These are phyloP conservation scores for Fraxinus platypoda DNA, from an alignment of 305 asterid genomes.

Conservation along the genomic window DNA sequence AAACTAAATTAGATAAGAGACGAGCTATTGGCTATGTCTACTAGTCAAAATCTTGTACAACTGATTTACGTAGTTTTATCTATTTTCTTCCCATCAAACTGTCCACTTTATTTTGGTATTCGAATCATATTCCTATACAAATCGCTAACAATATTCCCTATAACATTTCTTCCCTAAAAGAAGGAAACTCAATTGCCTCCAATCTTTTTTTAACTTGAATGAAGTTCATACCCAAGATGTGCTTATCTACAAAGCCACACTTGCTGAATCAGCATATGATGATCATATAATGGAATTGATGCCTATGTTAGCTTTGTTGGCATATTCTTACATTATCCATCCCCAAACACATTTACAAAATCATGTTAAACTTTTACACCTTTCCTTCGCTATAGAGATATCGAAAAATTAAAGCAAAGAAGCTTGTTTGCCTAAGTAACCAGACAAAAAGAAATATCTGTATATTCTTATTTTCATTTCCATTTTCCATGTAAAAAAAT, in stretches of 20 bases:
- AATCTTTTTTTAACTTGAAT: neutral
- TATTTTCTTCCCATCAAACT: no score
- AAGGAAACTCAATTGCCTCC: neutral
- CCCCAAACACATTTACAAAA: neutral
- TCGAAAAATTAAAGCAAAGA: no score
- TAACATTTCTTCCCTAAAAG: neutral
- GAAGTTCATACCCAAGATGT: neutral
- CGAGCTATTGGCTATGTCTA: neutral
- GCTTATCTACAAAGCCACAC: neutral
- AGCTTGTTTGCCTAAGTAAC: slow-evolving; percentile 5
- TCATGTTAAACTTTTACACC: neutral
- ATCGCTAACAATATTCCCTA: neutral
- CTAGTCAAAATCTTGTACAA: neutral
- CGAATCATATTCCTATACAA: neutral
- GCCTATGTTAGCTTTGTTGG: neutral
- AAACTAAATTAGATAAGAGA: neutral
- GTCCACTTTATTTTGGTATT: neutral
- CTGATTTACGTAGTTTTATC: neutral
- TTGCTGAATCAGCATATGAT: neutral
- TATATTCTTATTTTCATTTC: neutral
- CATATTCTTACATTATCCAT: neutral
- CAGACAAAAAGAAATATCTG: neutral
- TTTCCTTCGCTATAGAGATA: slow-evolving; percentile 5
- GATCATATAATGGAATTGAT: neutral
- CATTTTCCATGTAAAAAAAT: neutral